Evolutionary conservation across 805 yeast species (phyloP), one percentile per base, ranked within the genome.

Genomic region (Cyberlindnera sargentensis): DNA sequence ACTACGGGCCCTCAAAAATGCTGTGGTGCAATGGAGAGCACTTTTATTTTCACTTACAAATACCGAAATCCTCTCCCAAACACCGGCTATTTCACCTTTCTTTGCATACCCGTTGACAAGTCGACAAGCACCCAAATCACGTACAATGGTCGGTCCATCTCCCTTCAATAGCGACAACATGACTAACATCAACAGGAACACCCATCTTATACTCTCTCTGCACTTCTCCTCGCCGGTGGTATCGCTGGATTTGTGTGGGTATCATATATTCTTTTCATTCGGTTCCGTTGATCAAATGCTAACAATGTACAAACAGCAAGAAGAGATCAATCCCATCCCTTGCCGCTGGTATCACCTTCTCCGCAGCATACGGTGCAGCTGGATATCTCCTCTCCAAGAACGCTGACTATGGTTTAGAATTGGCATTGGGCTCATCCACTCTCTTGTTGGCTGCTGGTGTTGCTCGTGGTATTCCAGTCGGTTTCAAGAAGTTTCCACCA

Each of bases 361-460:
- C 84, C 10, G 67, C 75, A 3, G 57, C 78, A 27, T 84, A 75
- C 58, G 84, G 83, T n/a, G 58, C 69, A 45, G 81, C 88, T 3
- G 91, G 95, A 15, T 85, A 87, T 63, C 70, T 90, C 51, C 67
- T 88, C 48, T 73, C 76, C 50, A 67, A 80, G 43, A 85, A 87
- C 60, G 80, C 78, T 47, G 89, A 85, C 58, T 77, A 76, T 64
- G 96, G 96, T 36, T 71, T 90, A 50, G 90, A 85, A 60, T 60
- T 84, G 15, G 95, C 96, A 0, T 65, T 89, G 43, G 83, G 80
- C 9, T 75, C 90, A 2, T 82, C 95, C 5, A 53, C 78, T 2
- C 56, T 84, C 15, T 72, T 90, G 53, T 62, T 83, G 8, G 73
- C 73, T 34, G 90, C 91, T 7, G 89, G 95, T 28, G 52, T 83